These are phyloP conservation scores for Debaryomyces hansenii DNA, from an alignment of 805 yeast species.

Conservation along the genomic window DNA sequence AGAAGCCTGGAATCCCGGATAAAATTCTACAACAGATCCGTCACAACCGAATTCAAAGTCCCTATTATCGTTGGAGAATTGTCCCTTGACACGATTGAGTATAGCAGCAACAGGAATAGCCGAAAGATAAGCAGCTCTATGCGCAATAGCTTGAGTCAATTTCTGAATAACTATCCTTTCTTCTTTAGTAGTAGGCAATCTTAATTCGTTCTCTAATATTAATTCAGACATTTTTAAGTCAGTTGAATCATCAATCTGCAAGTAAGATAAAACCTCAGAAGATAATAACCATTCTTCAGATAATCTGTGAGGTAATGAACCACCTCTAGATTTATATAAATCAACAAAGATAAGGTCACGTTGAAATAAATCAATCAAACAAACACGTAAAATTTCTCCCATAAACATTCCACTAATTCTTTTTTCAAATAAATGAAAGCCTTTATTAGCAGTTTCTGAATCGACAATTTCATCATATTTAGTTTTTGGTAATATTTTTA, in stretches of 20 bases:
- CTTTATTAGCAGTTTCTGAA: conserved; percentile 72
- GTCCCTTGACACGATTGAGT: conserved; percentile 63
- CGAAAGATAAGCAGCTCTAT: conserved; percentile 85
- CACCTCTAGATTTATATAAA: conserved; percentile 41
- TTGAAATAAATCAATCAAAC: conserved; percentile 65
- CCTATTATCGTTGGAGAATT: conserved; percentile 47
- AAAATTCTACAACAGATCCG: conserved; percentile 90
- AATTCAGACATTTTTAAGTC: conserved; percentile 70
- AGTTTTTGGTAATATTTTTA: conserved; percentile 73
- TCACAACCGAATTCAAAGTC: conserved; percentile 94
- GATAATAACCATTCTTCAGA: conserved; percentile 76
- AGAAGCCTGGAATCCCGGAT: conserved; percentile 84
- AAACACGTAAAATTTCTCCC: conserved; percentile 83
- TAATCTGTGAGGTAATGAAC: conserved; percentile 59
- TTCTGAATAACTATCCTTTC: conserved; percentile 76
- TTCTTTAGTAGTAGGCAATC: conserved; percentile 65
- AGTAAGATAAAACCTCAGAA: conserved; percentile 80
- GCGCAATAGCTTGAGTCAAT: conserved; percentile 75
- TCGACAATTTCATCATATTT: conserved; percentile 76
- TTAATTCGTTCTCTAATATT: conserved; percentile 61
- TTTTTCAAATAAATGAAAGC: conserved; percentile 90
- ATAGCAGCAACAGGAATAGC: conserved; percentile 91
- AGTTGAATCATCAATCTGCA: conserved; percentile 82
- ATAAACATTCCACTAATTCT: conserved; percentile 89
- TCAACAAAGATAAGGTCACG: conserved; percentile 60